Evolutionary conservation across 1,284 basidiomycete genomes (phyloP), one percentile per base, ranked within the genome.

Genomic region (Moesziomyces sp.): DNA sequence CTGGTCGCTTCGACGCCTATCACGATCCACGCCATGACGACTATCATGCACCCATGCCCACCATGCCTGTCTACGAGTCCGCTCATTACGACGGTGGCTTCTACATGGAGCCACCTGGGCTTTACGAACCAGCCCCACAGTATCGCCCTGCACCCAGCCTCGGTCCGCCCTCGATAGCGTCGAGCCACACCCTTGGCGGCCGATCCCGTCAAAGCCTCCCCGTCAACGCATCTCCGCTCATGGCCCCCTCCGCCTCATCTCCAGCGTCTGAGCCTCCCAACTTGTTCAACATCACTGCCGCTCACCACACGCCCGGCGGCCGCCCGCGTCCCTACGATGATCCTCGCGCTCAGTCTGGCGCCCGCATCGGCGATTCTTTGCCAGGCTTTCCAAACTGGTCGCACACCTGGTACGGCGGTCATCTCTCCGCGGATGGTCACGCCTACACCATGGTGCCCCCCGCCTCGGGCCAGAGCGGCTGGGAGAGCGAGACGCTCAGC

Each of bases 391-490:
- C 73, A 3, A 58, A 52, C 28, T 80, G 78, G 77, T 70, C 71
- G 21, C 60, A 61, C 18, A 61, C 77, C 1, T 80, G 78, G 78
- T 80, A 80, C 33, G 70, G 63, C 5, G 79, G 79, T n/a, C 77
- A 80, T 33, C 62, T 76, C 6, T 79, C 77, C 0, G 70, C 77
- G n/a, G 71, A 79, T 45, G 79, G 79, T 11, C 77, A 79, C 44
- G 79, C 79, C 23, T 80, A 79, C 44, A 80, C 79, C 14, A 74
- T 61, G 57, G 70, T 79, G 0, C 60, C 66, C 2, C 79, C 75
- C 16, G 60, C 50, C 19, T 70, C 66, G 10, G 72, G 67, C 42
- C 65, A 76, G 47, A 75, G 66, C 35, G 77, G 77, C 28, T 80
- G 78, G 78, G 78, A 80, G 64, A 75, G 68, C 45, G 78, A 79